Evolutionary conservation across 148 eudicot genomes (phyloP).

Genomic region (Agrostemma githago): DNA sequence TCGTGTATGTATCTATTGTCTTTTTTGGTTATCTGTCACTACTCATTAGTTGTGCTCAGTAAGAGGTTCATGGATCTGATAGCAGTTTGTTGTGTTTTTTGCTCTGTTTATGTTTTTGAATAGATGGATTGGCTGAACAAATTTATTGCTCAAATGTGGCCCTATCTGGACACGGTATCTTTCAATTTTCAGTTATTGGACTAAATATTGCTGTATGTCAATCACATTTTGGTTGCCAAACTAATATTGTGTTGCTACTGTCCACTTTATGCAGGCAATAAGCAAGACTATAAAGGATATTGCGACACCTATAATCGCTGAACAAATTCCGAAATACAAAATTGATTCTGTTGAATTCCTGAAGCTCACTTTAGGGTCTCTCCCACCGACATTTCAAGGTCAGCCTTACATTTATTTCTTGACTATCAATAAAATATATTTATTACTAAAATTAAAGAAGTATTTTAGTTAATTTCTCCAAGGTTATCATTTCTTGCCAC

Average conservation of each 20-base stretch:
- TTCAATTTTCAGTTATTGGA: background rate
- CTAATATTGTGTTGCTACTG: constrained; percentile 5
- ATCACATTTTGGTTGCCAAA: background rate
- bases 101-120: constrained; percentile 17
- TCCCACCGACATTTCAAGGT: constrained; percentile 95
- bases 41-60: background rate
- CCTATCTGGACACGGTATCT: constrained; percentile 79
- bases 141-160: constrained; percentile 79
- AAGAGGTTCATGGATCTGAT: constrained; percentile 13
- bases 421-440: background rate
- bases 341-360: constrained; percentile 76
- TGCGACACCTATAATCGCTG: constrained; percentile 83
- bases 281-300: constrained; percentile 73
- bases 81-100: constrained; percentile 14
- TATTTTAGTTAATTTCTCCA: background rate
- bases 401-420: background rate
- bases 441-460: too few species aligned
- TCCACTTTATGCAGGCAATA: constrained; percentile 48
- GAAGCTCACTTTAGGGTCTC: constrained; percentile 64
- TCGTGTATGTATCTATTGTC: constrained; percentile 49
- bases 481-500: background rate
- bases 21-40: constrained; percentile 15
- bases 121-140: constrained; percentile 92
- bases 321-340: constrained; percentile 82
- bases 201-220: constrained; percentile 2